These are phyloP conservation scores for Penicillium fuscoglaucum DNA, from an alignment of 2,329 filamentous ascomycete genomes.

Conservation along the genomic window DNA sequence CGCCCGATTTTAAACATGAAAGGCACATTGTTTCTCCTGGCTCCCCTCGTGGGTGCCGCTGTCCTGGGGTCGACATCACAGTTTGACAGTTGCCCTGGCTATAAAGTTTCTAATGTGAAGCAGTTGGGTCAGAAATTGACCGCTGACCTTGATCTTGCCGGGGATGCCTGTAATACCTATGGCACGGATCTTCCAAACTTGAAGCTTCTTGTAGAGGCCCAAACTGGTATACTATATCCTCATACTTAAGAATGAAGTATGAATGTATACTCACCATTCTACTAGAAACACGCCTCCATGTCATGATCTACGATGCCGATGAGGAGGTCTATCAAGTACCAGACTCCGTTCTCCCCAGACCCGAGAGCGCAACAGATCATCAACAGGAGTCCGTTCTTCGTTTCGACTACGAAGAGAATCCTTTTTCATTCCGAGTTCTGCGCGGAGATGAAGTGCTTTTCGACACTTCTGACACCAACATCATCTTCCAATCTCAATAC, in stretches of 20 bases:
- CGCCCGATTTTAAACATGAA: slow-evolving; percentile 24
- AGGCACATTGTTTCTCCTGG: slow-evolving; percentile 28
- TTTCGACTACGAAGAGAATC: slow-evolving; percentile 56
- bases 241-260: neutral
- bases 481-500: slow-evolving; percentile 79
- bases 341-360: slow-evolving; percentile 65
- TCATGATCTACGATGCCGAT: slow-evolving; percentile 70
- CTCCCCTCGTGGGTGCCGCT: slow-evolving; percentile 32
- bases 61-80: slow-evolving; percentile 20
- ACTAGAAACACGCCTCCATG: slow-evolving; percentile 66
- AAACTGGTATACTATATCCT: slow-evolving; percentile 50
- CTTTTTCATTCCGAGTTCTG: slow-evolving; percentile 67
- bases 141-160: slow-evolving; percentile 69
- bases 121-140: slow-evolving; percentile 54
- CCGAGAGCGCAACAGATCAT: slow-evolving; percentile 46
- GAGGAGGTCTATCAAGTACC: slow-evolving; percentile 74
- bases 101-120: slow-evolving; percentile 39
- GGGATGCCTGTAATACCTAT: slow-evolving; percentile 62
- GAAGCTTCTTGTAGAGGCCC: slow-evolving; percentile 61
- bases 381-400: slow-evolving; percentile 45
- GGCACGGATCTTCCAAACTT: slow-evolving; percentile 59
- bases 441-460: slow-evolving; percentile 54
- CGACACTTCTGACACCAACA: slow-evolving; percentile 64
- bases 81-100: slow-evolving; percentile 38
- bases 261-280: neutral